Conservation (phyloP, 2,329 filamentous ascomycete species). For the Eutypa lata region DNA sequence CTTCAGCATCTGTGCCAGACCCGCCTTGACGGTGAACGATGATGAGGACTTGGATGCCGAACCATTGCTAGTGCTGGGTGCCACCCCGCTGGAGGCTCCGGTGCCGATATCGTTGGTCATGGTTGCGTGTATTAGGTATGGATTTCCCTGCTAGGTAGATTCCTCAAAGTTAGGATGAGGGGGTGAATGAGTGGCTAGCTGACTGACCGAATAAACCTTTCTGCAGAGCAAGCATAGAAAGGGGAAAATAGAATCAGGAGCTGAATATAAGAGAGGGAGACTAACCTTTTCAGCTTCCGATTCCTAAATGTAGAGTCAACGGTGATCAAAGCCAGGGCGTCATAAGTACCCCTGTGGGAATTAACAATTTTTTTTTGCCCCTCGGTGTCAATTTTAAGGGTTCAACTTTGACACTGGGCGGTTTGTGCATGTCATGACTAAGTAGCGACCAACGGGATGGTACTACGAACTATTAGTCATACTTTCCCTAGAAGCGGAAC, state of each 20-base stretch:
- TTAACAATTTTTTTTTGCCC: not conserved
- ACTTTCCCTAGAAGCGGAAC: not conserved
- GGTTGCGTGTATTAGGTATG: not conserved
- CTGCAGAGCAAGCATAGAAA: too few relatives aligned
- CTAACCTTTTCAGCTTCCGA: too few relatives aligned
- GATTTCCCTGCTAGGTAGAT: not conserved
- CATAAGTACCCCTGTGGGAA: too few relatives aligned
- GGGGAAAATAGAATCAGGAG: not conserved
- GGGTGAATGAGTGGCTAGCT: not conserved
- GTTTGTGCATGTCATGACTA: not conserved
- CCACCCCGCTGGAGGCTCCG: slow-evolving; percentile 11
- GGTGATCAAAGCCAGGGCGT: too few relatives aligned
- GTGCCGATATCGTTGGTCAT: slow-evolving; percentile 22
- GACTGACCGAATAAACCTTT: not conserved
- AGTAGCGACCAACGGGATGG: not conserved
- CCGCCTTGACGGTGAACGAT: slow-evolving; percentile 88
- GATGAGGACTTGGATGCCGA: slow-evolving; percentile 45
- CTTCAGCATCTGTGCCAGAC: slow-evolving; percentile 96
- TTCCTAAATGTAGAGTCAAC: too few relatives aligned
- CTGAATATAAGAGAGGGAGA: not conserved
- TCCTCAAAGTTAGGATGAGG: too few relatives aligned
- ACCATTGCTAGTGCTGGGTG: slow-evolving; percentile 14
- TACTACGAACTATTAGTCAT: not conserved
- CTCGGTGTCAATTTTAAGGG: not conserved
- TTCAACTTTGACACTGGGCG: not conserved